Base-by-base conservation (phyloP, 225 moss, liverwort and hornwort genomes). In the Polytrichum commune region DNA sequence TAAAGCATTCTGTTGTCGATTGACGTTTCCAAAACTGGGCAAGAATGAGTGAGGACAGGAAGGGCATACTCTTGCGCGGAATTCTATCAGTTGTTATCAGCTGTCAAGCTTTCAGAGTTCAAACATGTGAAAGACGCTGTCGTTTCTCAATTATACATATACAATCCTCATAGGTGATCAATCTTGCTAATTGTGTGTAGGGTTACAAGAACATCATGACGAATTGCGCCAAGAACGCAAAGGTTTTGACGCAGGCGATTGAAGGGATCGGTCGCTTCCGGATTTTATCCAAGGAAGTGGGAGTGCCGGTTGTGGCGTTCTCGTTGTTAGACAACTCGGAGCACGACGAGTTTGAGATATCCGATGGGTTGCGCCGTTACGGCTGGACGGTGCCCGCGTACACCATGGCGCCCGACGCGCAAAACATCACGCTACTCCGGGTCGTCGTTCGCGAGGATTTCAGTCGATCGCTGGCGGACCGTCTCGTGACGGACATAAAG, bases 371-470 rank as follows among this genome's bases (percentile, higher is more conserved):
- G 10, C 92, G 96, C 10, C 74, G 66, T 16, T 78, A 80, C 56
- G 93, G 93, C 7, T 96, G 96, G 96, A 96, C 86, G 27, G 93
- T 96, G 7, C 96, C 96, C 0, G 96, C 96, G n/a, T 96, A 93
- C 77, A 96, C 92, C 35, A 96, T 96, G 96, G 89, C 96, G n/a
- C 88, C 92, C 1, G 75, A 96, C 60, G 93, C 93, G 13, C 71
- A 88, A 55, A 77, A 80, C 54, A 0, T 83, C 57, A 83, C 82
- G 26, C 60, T 86, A 9, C 69, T 86, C 22, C 82, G 86, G 3
- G 82, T 83, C 4, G 86, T 86, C 24, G 80, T 86, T 27, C 74
- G 86, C 5, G 86, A 86, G 13, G 86, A 86, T 24, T 86, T 86
- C 68, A 83, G 82, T 60, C 77, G 80, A 8, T 76, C 82, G 6